Conservation (phyloP, 805 yeast species). For the Wickerhamomyces alni region DNA sequence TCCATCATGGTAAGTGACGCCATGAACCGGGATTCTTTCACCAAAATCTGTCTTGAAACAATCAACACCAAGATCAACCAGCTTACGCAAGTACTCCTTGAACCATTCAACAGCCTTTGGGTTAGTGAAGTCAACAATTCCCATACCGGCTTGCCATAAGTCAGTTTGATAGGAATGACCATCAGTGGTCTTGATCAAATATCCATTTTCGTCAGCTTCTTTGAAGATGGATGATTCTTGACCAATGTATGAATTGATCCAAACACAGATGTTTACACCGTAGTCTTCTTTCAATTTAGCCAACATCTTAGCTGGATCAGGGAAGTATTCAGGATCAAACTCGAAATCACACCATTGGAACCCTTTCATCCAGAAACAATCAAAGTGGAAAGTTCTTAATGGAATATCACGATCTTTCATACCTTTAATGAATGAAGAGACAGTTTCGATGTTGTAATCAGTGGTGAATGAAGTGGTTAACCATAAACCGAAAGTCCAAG, state of each 20-base stretch:
- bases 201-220: conserved; percentile 15
- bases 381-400: conserved; percentile 18
- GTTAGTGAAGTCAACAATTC: conserved; percentile 17
- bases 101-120: conserved; percentile 19
- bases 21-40: conserved; percentile 18
- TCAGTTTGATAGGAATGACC: conserved; percentile 17
- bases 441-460: conserved; percentile 17
- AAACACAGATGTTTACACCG: conserved; percentile 28
- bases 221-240: conserved; percentile 15
- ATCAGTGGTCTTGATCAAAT: conserved; percentile 14
- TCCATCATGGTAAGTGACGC: conserved; percentile 12
- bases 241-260: conserved; percentile 19
- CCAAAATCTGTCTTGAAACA: conserved; percentile 21
- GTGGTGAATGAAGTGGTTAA: conserved; percentile 19
- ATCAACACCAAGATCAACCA: conserved; percentile 19
- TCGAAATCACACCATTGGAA: conserved; percentile 21
- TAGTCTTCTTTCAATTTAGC: conserved; percentile 30
- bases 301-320: conserved; percentile 18
- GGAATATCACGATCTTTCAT: conserved; percentile 20
- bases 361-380: conserved; percentile 21
- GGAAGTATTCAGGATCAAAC: conserved; percentile 18
- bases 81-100: conserved; percentile 9
- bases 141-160: conserved; percentile 22
- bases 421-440: conserved; percentile 15
- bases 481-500: conserved; percentile 21